phyloP scores from a whole-genome alignment of 371 early-diverging fungal genomes.

The Mucor ambiguus region DNA sequence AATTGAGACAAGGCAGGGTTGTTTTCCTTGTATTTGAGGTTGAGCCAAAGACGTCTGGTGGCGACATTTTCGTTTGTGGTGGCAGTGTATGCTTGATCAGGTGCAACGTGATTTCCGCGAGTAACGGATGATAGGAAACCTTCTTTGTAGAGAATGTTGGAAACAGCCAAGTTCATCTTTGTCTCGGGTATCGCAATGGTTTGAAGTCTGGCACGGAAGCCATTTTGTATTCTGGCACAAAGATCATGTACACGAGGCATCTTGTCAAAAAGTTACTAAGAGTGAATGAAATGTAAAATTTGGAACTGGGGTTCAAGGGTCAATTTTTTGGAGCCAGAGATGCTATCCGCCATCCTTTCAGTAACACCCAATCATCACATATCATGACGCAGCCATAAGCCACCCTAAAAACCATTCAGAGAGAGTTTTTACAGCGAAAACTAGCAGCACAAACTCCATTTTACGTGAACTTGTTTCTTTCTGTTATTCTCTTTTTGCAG shows the following conservation, averaged over 20 bases:
- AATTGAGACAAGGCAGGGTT: conserved; percentile 77
- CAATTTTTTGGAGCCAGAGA: conserved; percentile 10
- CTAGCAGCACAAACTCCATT: background rate
- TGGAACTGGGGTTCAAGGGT: conserved; percentile 12
- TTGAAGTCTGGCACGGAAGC: conserved; percentile 80
- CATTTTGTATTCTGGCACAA: conserved; percentile 92
- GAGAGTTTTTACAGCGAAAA: background rate
- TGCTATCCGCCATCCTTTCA: background rate
- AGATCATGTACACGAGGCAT: conserved; percentile 90
- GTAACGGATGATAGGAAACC: conserved; percentile 85
- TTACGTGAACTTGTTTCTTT: conserved; percentile 13
- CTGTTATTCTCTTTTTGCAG: background rate
- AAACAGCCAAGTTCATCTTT: conserved; percentile 85
- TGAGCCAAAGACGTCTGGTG: conserved; percentile 89
- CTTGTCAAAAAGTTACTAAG: conserved; percentile 13
- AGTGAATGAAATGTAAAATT: conserved; percentile 9
- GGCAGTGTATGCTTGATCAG: conserved; percentile 70
- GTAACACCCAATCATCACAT: conserved; percentile 3
- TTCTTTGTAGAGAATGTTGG: conserved; percentile 87
- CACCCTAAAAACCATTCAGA: conserved; percentile 8
- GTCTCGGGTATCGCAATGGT: conserved; percentile 89
- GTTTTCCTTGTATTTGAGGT: conserved; percentile 91
- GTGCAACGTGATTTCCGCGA: conserved; percentile 80
- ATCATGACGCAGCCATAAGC: conserved; percentile 20
- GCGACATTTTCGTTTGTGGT: conserved; percentile 86